Evolutionary conservation across 371 early-diverging fungal genomes (phyloP), one percentile per base, ranked within the genome.

Genomic region (Mortierella sp.): DNA sequence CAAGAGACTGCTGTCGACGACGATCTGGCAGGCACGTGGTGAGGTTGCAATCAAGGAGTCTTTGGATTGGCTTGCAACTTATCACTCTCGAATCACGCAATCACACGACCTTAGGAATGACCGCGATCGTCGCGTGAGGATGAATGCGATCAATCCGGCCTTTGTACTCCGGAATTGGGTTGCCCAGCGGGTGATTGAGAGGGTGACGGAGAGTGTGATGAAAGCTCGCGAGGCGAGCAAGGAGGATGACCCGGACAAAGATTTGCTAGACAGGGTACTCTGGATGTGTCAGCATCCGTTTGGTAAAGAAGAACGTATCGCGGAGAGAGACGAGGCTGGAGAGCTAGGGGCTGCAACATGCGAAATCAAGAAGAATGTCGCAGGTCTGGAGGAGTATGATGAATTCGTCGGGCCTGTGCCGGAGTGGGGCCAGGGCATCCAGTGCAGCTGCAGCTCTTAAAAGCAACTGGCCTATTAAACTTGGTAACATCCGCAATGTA

Each of bases 101-200:
- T 56, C 65, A 12, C 60, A 72, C 5, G 83, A 82, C 8, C 54
- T 76, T 15, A 55, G 47, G 28, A 60, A 65, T 41, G 76, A 76
- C 21, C 60, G 48, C 26, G 65, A 32, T 7, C 81, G 87, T 14
- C 80, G 75, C n/a, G 50, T 56, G 15, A 61, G 70, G 11, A 91
- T 93, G 92, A 78, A 87, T 56, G 61, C 64, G 17, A 80, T 82
- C 34, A 93, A 93, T 64, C 93, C 93, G 9, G 83, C 85, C 6
- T 91, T 89, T 72, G 83, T 92, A 5, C 72, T 93, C 53, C 83
- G 91, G 28, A 92, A 93, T 64, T 92, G 91, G 86, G 87, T 92
- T 27, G 87, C 89, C 0, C 87, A 92, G 56, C 84, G 84, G 51
- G 87, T 90, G 4, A 89, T 91, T 31, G 80, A 67, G 79, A 82